Evolutionary conservation across 2,329 filamentous ascomycete genomes (phyloP).

Genomic region (Septoria petroselini): DNA sequence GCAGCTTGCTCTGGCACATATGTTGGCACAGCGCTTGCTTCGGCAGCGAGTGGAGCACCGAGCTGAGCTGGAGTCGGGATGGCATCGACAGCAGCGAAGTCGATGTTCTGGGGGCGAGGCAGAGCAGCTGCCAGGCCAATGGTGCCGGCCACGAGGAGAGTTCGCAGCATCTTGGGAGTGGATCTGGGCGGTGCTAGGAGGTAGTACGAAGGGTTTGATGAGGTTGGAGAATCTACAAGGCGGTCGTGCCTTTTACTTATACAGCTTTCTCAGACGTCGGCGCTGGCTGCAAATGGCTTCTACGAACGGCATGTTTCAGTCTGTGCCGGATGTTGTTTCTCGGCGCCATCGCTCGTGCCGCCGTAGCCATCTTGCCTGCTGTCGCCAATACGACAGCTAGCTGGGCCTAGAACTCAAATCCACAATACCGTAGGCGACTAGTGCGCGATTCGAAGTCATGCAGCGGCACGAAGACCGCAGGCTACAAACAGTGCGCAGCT

Average conservation of each 20-base stretch:
- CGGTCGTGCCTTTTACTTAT: background rate
- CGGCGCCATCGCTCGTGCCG: too few relatives aligned
- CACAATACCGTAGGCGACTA: background rate
- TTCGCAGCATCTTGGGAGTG: conserved; percentile 11
- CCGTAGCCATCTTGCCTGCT: background rate
- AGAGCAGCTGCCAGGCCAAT: conserved; percentile 22
- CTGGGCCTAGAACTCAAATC: background rate
- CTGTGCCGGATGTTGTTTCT: background rate
- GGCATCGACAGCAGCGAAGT: conserved; percentile 25
- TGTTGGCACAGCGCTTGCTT: conserved; percentile 17
- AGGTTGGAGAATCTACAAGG: background rate
- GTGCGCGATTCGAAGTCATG: background rate
- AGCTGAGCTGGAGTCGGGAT: conserved; percentile 11
- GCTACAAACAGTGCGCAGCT: too few relatives aligned
- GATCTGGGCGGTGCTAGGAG: background rate
- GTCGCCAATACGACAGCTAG: background rate
- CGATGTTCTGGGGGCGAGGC: conserved; percentile 23
- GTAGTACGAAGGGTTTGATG: background rate
- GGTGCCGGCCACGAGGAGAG: conserved; percentile 14
- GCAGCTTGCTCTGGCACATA: conserved; percentile 16
- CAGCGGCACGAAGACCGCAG: too few relatives aligned
- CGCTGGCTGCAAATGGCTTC: background rate
- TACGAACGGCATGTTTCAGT: too few relatives aligned
- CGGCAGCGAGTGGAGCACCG: conserved; percentile 15
- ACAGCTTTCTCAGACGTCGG: background rate